These are phyloP conservation scores for Hypoxylon sp. DNA, from an alignment of 2,329 filamentous ascomycete genomes.

Conservation along the genomic window DNA sequence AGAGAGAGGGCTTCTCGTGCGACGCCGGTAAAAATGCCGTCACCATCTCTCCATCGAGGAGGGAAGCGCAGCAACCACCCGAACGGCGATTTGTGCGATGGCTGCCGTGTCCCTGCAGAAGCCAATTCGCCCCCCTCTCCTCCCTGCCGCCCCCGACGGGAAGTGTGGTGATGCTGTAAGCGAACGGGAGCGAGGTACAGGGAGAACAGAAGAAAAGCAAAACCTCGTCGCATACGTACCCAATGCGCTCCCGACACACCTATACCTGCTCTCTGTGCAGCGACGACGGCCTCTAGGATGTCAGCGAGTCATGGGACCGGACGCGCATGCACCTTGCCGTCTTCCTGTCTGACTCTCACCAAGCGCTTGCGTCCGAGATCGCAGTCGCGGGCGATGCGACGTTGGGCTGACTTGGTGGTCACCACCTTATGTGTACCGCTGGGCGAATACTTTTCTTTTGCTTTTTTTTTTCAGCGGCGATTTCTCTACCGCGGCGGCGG, in stretches of 20 bases:
- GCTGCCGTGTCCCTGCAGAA: neutral
- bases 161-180: neutral
- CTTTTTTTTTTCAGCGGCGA: no score
- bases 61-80: conserved; percentile 9
- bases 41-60: conserved; percentile 14
- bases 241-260: neutral
- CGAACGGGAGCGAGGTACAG: conserved; percentile 4
- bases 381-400: conserved; percentile 25
- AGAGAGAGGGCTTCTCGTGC: conserved; percentile 2
- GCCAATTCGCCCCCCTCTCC: conserved; percentile 1
- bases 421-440: conserved; percentile 21
- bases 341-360: conserved; percentile 19
- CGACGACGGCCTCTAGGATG: conserved; percentile 2
- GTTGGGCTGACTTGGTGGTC: conserved; percentile 33
- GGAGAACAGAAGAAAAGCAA: neutral
- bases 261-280: neutral
- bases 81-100: conserved; percentile 21
- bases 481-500: neutral
- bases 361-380: conserved; percentile 34
- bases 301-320: conserved; percentile 29
- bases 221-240: conserved; percentile 10
- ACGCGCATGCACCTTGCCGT: conserved; percentile 33
- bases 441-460: neutral
- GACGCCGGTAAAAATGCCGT: conserved; percentile 21
- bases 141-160: neutral